Evolutionary conservation across 148 eudicot species (phyloP).

Genomic region (Nepenthes mirabilis): DNA sequence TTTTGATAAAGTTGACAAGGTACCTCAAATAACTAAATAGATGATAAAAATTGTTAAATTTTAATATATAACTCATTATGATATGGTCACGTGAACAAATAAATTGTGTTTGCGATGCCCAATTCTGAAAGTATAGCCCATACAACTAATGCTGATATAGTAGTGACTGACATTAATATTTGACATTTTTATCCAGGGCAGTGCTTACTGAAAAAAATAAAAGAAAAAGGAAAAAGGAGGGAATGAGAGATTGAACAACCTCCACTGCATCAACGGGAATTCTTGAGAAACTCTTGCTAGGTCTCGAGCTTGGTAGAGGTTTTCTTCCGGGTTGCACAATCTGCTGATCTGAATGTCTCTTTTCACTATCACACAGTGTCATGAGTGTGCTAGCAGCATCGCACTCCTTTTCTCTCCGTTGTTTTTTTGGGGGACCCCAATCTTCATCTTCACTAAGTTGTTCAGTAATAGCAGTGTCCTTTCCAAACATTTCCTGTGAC

Average conservation of each 20-base stretch:
- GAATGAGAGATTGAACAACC: conserved; percentile 21
- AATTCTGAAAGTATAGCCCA: no score
- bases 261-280: conserved; percentile 61
- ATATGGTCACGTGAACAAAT: no score
- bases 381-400: conserved; percentile 62
- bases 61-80: no score
- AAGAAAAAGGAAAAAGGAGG: background rate
- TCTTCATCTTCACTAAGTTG: conserved; percentile 87
- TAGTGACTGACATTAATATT: no score
- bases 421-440: conserved; percentile 74
- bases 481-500: conserved; percentile 92
- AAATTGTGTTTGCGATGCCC: no score
- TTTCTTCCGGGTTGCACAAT: conserved; percentile 18
- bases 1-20: no score
- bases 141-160: no score
- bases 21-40: no score
- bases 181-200: no score
- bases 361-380: conserved; percentile 44
- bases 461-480: conserved; percentile 39
- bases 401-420: conserved; percentile 57
- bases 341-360: conserved; percentile 15
- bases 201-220: background rate
- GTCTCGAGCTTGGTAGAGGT: conserved; percentile 12
- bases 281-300: conserved; percentile 40
- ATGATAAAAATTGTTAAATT: no score